These are phyloP conservation scores for Obelidium mucronatum DNA, from an alignment of 192 early-diverging fungal genomes.

Conservation along the genomic window DNA sequence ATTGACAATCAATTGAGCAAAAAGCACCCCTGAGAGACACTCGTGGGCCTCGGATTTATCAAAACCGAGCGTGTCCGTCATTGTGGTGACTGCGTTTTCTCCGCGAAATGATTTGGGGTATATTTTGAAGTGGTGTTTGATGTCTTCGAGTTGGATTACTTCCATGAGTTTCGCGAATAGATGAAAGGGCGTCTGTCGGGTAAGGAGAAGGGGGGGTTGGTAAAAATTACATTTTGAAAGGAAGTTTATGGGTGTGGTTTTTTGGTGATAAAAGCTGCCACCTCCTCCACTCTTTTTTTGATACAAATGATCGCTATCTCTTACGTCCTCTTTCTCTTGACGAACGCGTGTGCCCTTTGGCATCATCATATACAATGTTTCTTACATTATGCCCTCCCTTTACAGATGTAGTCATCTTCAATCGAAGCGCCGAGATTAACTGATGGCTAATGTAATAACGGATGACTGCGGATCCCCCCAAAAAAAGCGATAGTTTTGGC, in stretches of 20 bases:
- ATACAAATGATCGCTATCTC: too few species aligned
- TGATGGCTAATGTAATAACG: too few species aligned
- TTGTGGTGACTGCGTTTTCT: slow-evolving; percentile 7
- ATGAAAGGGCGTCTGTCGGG: slow-evolving; percentile 19
- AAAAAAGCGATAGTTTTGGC: too few species aligned
- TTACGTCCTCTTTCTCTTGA: too few species aligned
- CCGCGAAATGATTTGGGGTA: slow-evolving; percentile 28
- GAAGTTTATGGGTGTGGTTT: background rate
- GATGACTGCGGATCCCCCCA: too few species aligned
- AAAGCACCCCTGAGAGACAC: slow-evolving; percentile 17
- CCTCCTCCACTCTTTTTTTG: too few species aligned
- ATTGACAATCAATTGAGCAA: slow-evolving; percentile 26
- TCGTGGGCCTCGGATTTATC: slow-evolving; percentile 25
- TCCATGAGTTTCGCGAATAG: slow-evolving; percentile 31
- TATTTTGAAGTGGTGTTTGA: slow-evolving; percentile 37
- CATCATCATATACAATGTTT: too few species aligned
- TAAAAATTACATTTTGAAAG: background rate
- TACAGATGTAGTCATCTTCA: too few species aligned
- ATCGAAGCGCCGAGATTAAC: too few species aligned
- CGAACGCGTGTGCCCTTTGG: too few species aligned
- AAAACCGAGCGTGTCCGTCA: slow-evolving; percentile 10
- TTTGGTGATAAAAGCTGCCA: too few species aligned
- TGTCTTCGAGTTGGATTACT: slow-evolving; percentile 18
- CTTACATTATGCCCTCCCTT: too few species aligned
- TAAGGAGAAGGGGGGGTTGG: background rate